Evolutionary conservation across 2,329 filamentous ascomycete species (phyloP).

Genomic region (Scedosporium boydii): DNA sequence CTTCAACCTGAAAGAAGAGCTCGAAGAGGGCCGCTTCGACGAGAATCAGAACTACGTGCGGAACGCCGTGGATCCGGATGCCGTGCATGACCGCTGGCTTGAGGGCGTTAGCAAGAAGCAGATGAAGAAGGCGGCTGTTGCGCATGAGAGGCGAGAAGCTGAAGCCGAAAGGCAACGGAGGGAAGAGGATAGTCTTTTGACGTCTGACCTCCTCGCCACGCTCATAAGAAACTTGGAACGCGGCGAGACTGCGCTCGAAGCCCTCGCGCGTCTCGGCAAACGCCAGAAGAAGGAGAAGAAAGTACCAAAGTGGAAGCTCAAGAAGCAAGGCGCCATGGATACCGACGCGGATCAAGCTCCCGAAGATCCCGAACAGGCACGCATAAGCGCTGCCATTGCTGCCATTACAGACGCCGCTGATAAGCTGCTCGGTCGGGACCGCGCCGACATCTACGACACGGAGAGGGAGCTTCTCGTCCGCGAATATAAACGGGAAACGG

Average conservation of each 20-base stretch:
- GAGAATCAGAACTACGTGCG: slow-evolving; percentile 84
- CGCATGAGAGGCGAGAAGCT: slow-evolving; percentile 74
- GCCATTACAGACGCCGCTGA: slow-evolving; percentile 84
- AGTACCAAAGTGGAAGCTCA: slow-evolving; percentile 59
- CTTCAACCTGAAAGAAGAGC: slow-evolving; percentile 85
- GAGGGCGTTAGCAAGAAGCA: slow-evolving; percentile 90
- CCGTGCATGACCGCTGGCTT: slow-evolving; percentile 85
- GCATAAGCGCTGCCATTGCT: slow-evolving; percentile 66
- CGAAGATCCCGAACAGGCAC: slow-evolving; percentile 59
- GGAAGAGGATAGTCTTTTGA: slow-evolving; percentile 64
- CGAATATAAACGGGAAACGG: slow-evolving; percentile 75
- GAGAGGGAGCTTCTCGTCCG: slow-evolving; percentile 76
- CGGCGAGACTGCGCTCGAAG: slow-evolving; percentile 81
- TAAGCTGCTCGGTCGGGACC: slow-evolving; percentile 70
- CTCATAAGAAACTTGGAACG: slow-evolving; percentile 67
- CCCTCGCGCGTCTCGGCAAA: slow-evolving; percentile 70
- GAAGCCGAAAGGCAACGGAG: slow-evolving; percentile 63
- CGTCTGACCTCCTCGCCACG: slow-evolving; percentile 61
- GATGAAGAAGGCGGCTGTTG: slow-evolving; percentile 78
- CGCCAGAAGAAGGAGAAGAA: slow-evolving; percentile 48
- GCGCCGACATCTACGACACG: slow-evolving; percentile 84
- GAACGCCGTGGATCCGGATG: slow-evolving; percentile 80
- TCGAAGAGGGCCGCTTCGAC: slow-evolving; percentile 90
- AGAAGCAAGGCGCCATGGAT: slow-evolving; percentile 64
- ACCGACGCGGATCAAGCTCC: slow-evolving; percentile 41